phyloP scores from a whole-genome alignment of 2,329 filamentous ascomycete species.

The Capronia americana region DNA sequence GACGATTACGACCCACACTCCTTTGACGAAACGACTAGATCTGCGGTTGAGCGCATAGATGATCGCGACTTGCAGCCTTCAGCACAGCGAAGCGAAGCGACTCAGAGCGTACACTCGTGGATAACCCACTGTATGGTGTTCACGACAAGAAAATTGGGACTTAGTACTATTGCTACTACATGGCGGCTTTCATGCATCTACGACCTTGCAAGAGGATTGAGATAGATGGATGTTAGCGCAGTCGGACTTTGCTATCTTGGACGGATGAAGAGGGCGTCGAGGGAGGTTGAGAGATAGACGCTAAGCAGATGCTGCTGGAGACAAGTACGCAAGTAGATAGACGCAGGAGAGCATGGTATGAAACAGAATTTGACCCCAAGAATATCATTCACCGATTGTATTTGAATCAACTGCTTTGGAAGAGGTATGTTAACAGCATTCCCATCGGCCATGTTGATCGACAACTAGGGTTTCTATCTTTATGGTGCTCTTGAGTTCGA shows the following conservation, averaged over 20 bases:
- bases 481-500: too few relatives aligned
- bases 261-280: not conserved
- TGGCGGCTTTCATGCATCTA: slow-evolving; percentile 23
- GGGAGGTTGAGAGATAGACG: not conserved
- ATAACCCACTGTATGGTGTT: not conserved
- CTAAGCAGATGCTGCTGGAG: not conserved
- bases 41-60: slow-evolving; percentile 4
- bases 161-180: slow-evolving; percentile 6
- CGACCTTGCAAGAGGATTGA: slow-evolving; percentile 3
- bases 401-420: too few relatives aligned
- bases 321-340: not conserved
- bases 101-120: not conserved
- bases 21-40: slow-evolving; percentile 3
- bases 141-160: not conserved
- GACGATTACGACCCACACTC: slow-evolving; percentile 12
- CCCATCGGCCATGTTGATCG: too few relatives aligned
- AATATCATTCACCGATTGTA: too few relatives aligned
- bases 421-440: too few relatives aligned
- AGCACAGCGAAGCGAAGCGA: slow-evolving; percentile 15
- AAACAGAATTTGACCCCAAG: not conserved
- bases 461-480: too few relatives aligned
- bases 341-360: not conserved
- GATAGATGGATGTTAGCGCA: slow-evolving; percentile 23
- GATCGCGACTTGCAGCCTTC: slow-evolving; percentile 22
- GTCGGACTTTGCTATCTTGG: slow-evolving; percentile 13